A percentile compares a stretch with the other conserved stretches of the same genome.
phyloP scores from a whole-genome alignment of 176 grass and related monocot genomes.

The Raddia guianensis region DNA sequence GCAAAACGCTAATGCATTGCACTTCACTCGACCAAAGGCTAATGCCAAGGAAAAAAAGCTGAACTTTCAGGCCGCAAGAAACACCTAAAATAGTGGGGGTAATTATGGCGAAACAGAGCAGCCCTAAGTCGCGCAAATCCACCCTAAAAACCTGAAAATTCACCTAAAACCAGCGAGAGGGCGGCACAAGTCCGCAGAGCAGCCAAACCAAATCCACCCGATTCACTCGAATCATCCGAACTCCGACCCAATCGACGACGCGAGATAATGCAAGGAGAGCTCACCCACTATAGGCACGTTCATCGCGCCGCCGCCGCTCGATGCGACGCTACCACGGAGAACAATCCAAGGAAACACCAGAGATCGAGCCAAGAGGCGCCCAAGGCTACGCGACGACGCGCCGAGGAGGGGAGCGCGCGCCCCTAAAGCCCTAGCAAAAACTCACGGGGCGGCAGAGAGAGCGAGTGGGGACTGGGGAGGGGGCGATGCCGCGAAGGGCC shows the following conservation, averaged over 20 bases:
- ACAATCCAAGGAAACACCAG: background rate
- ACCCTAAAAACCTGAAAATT: conserved; percentile 24
- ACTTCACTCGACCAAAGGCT: background rate
- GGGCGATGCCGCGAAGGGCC: background rate
- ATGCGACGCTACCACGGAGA: background rate
- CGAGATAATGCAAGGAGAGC: conserved; percentile 31
- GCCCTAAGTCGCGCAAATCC: background rate
- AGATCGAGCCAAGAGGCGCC: conserved; percentile 5
- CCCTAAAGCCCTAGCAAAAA: conserved; percentile 36
- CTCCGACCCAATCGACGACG: background rate
- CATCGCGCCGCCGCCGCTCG: conserved; percentile 55
- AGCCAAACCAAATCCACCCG: background rate
- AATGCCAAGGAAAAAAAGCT: background rate
- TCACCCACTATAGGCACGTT: conserved; percentile 85
- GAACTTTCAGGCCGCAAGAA: background rate
- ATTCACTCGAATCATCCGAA: background rate
- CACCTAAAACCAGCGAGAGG: background rate
- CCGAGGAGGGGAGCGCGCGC: background rate
- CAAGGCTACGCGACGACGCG: conserved; percentile 24
- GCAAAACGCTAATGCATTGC: background rate
- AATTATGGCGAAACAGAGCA: background rate
- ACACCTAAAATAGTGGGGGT: background rate
- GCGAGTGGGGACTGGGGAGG: background rate
- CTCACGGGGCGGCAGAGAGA: background rate
- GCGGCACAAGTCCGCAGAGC: background rate